Base-by-base conservation (phyloP, 2,329 filamentous ascomycete genomes). In the Aspergillus ibericus region DNA sequence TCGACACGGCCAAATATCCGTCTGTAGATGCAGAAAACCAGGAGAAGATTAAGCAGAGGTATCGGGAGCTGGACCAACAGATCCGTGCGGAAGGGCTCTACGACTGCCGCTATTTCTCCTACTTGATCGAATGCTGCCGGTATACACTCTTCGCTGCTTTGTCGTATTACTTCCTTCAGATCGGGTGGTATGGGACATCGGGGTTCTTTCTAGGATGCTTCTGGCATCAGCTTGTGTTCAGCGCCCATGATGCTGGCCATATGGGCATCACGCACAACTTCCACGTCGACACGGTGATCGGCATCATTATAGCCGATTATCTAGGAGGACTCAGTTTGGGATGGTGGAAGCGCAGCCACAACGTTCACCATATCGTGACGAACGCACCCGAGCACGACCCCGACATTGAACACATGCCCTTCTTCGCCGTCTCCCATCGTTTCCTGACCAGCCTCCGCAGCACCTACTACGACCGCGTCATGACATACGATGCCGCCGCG, bases 291-390 rank as follows among this genome's bases (percentile, higher is more conserved):
- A 89, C 89, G 1, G 82, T 89, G 50, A 91, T 99, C 62, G 93
- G 92, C 50, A 96, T 98, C 70, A 78, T 96, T 63, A 89, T 97
- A 68, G 92, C 93, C 54, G 90, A 96, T 73, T 98, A 89, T 68
- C 79, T 95, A 18, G 95, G 95, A 36, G 95, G 95, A 0, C 78
- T 99, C 34, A 96, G 92, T 25, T 78, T 96, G 55, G 91, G 93
- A 46, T 99, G 95, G 95, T 99, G 95, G 93, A 98, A 98, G 77
- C 84, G 87, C 61, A 97, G 88, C 72, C 93, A 98, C 76, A 98
- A 98, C 70, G 92, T 97, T 8, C 93, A 98, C 72, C 93, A 98
- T 71, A 92, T 98, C 66, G 89, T 98, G 53, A 98, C 95, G 16
- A 98, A 98, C 74, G 89, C 89, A 44, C 91, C 93, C 13, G 95